A percentile compares a stretch with the other conserved stretches of the same genome.
phyloP scores from a whole-genome alignment of 2,329 filamentous ascomycete genomes.

The Alternaria atra region DNA sequence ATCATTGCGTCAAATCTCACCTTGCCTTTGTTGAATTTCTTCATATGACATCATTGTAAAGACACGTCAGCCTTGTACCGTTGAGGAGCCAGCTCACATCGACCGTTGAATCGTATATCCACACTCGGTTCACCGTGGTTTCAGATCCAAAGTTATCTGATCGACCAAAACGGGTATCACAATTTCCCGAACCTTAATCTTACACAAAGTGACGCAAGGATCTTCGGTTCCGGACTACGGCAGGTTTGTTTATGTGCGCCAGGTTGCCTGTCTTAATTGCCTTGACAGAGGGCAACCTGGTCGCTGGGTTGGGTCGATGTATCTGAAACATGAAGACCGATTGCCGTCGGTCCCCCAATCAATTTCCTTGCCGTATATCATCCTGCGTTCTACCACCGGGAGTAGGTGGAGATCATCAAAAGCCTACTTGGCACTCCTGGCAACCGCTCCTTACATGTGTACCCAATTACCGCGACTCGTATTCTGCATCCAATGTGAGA shows the following conservation, averaged over 20 bases:
- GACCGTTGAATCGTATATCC: conserved; percentile 7
- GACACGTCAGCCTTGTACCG: conserved; percentile 4
- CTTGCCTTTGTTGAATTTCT: not conserved
- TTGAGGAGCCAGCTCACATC: conserved; percentile 1
- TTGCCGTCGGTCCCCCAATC: not conserved
- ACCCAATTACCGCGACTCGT: not conserved
- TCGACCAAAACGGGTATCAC: conserved; percentile 14
- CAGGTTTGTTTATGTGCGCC: not conserved
- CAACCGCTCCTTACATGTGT: not conserved
- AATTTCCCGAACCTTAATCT: conserved; percentile 6
- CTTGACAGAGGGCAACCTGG: conserved; percentile 5
- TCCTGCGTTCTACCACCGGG: not conserved
- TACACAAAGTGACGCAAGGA: conserved; percentile 1
- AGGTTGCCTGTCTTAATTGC: not conserved
- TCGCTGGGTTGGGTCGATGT: not conserved
- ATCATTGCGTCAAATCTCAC: not conserved
- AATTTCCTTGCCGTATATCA: conserved; percentile 1
- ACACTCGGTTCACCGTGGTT: conserved; percentile 4
- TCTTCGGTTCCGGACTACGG: not conserved
- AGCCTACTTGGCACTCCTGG: not conserved
- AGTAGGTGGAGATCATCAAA: not conserved
- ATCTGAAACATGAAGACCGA: conserved; percentile 13
- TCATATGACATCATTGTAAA: not conserved
- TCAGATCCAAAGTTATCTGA: conserved; percentile 12
- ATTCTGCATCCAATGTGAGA: not conserved